Percentiles rank a stretch among this genome's conserved stretches.
Conservation (phyloP, 768 basidiomycete genomes). For the Suillus lakei region DNA sequence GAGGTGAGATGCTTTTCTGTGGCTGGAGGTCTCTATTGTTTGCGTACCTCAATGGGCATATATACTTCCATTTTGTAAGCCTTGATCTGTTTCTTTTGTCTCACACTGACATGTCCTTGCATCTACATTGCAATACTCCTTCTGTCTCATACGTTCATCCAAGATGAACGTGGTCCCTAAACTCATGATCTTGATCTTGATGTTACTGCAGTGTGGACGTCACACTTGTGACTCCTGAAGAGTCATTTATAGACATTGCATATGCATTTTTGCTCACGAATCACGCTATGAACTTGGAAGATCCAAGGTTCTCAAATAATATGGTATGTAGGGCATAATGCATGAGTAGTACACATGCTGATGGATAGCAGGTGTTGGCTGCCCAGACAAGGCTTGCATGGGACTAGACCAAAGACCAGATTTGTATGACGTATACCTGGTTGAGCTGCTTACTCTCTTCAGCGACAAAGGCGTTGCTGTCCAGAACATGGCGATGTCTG, state of each 20-base stretch:
- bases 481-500: constrained; percentile 77
- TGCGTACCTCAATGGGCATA: too few relatives aligned
- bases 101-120: too few relatives aligned
- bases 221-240: constrained; percentile 76
- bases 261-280: constrained; percentile 84
- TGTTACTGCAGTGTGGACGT: too few relatives aligned
- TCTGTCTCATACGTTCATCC: too few relatives aligned
- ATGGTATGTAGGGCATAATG: constrained; percentile 54
- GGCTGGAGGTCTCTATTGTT: too few relatives aligned
- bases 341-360: not conserved
- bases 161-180: too few relatives aligned
- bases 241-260: constrained; percentile 83
- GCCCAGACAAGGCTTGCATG: constrained; percentile 90
- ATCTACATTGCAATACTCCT: too few relatives aligned
- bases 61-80: too few relatives aligned
- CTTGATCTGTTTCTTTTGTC: too few relatives aligned
- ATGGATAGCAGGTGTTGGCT: constrained; percentile 67
- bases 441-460: constrained; percentile 86
- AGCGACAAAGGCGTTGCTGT: constrained; percentile 91
- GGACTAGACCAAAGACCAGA: constrained; percentile 73
- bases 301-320: constrained; percentile 87
- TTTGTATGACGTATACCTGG: constrained; percentile 76
- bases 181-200: too few relatives aligned
- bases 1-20: too few relatives aligned
- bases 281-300: constrained; percentile 85